Base-by-base conservation (phyloP, 352 stramenopile genomes). In the Thalassiosira delicatula region DNA sequence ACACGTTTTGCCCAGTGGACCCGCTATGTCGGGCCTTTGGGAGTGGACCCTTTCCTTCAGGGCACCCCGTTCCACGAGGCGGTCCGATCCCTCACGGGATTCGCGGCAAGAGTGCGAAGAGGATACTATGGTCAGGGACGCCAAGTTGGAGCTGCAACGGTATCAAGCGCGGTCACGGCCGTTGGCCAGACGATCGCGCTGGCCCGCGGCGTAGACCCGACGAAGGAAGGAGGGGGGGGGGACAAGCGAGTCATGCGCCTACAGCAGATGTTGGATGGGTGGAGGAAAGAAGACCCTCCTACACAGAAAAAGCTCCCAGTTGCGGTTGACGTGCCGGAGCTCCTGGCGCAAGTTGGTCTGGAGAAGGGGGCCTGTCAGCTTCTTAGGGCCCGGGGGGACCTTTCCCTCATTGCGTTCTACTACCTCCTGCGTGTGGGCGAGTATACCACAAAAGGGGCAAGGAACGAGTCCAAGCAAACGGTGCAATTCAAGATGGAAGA, bases 341-440 rank as follows among this genome's bases (percentile, higher is more conserved):
- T 42, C 12, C 3, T 77, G 0, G 29, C 11, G 0, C 23, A 21
- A 30, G n/a, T 30, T 5, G 67, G 17, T 19, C 42, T 11, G n/a
- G 27, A 46, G 11, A 60, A 60, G 23, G 11, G 7, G 9, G 51
- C 51, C 11, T 25, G 9, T 21, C 17, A 21, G 23, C 23, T 9
- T 9, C 8, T 29, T 9, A 30, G 27, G 21, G 53, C 27, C 30
- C 21, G 11, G 3, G 53, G n/a, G 3, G 53, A 61, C 25, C 25
- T 30, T 4, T 17, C 67, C 9, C 1, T 85, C 3, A 81, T 85
- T 65, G 78, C 56, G 0, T 85, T 82, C 23, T 85, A 78, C 54
- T 85, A 77, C 40, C 44, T 85, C 14, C 49, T 81, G 17, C 56
- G 59, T 0, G 57, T 79, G 5, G 78, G 71, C 2, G 78, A 85